Conservation (phyloP, 1,139 yeast species). For the Suhomyces maxii region DNA sequence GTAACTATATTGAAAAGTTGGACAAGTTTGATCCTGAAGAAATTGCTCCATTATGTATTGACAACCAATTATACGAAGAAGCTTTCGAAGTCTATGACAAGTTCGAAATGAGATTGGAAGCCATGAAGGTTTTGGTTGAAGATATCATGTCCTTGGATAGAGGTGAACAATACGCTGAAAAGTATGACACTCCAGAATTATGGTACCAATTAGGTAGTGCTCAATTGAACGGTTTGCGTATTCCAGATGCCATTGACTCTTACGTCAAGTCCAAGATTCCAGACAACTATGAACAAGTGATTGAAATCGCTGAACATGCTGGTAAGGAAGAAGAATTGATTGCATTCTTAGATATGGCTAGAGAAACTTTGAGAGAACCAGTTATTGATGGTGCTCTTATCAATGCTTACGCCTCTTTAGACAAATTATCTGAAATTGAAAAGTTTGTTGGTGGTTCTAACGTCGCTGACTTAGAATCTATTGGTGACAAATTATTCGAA, state of each 20-base stretch:
- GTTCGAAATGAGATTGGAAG: conserved; percentile 74
- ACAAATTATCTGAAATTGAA: conserved; percentile 77
- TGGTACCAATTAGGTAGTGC: conserved; percentile 98
- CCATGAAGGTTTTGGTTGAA: conserved; percentile 88
- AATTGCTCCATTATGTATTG: conserved; percentile 90
- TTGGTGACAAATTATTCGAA: conserved; percentile 89
- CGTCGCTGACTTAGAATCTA: conserved; percentile 87
- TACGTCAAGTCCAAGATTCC: conserved; percentile 92
- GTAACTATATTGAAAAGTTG: conserved; percentile 80
- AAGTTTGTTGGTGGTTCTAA: conserved; percentile 81
- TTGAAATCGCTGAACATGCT: conserved; percentile 93
- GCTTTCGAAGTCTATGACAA: conserved; percentile 92
- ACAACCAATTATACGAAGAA: conserved; percentile 86
- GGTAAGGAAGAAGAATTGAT: conserved; percentile 94
- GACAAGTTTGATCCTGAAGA: conserved; percentile 92
- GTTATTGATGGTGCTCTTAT: conserved; percentile 89
- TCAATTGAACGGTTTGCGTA: conserved; percentile 89
- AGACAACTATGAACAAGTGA: conserved; percentile 84
- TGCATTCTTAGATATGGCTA: conserved; percentile 89
- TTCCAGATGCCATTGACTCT: conserved; percentile 88
- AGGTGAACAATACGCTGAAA: conserved; percentile 92
- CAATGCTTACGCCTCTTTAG: conserved; percentile 80
- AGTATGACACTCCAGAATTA: conserved; percentile 77
- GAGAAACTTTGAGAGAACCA: conserved; percentile 88
- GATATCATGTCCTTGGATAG: conserved; percentile 92